These are phyloP conservation scores for Volvox reticuliferus DNA, from an alignment of 139 green algal genomes.

Conservation along the genomic window DNA sequence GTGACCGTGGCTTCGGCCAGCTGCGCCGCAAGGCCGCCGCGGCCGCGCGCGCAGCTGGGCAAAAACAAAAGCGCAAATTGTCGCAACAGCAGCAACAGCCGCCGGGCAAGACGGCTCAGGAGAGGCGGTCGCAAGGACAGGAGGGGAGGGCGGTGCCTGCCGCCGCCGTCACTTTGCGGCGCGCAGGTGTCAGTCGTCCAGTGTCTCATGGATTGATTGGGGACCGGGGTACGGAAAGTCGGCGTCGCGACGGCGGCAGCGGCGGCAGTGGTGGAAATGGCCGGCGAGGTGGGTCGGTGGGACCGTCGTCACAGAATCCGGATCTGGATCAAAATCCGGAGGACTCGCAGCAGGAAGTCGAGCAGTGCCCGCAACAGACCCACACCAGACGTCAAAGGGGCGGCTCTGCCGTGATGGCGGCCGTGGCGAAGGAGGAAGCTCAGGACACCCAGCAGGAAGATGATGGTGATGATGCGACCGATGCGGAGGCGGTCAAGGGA, in stretches of 20 bases:
- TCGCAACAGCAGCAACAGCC: background rate
- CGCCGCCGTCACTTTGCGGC: background rate
- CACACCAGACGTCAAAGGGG: background rate
- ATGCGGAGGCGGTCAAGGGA: background rate
- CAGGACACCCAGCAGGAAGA: background rate
- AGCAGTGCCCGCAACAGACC: background rate
- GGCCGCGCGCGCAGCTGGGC: background rate
- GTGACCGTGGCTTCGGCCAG: constrained; percentile 13
- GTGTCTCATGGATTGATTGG: background rate
- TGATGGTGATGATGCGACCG: background rate
- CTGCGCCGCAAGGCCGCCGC: background rate
- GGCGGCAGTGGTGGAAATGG: too few species aligned
- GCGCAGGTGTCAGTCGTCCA: background rate
- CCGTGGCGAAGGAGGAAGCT: background rate
- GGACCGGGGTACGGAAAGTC: background rate
- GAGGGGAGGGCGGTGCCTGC: background rate
- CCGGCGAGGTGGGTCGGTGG: background rate
- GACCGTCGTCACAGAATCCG: background rate
- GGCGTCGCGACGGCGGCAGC: background rate
- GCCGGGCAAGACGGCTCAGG: background rate
- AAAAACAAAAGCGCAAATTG: background rate
- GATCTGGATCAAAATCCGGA: background rate
- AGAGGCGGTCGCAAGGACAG: background rate
- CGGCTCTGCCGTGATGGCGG: background rate
- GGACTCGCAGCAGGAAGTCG: background rate